A percentile compares a stretch with the other conserved stretches of the same genome.
phyloP scores from a whole-genome alignment of 2,329 filamentous ascomycete genomes.

The Daldinia sp. region DNA sequence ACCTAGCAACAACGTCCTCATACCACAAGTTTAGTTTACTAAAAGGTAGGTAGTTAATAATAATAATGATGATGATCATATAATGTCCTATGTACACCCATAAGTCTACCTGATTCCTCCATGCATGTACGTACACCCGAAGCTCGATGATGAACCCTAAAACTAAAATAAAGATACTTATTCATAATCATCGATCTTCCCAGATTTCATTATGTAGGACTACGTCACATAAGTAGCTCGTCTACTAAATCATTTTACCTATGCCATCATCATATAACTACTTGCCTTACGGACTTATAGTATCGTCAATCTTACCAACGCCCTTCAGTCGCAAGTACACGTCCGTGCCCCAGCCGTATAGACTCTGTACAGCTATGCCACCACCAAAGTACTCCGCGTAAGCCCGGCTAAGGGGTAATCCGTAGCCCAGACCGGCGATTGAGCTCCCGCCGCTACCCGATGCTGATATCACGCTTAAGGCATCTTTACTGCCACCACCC shows the following conservation, averaged over 20 bases:
- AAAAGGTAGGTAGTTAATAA: too few relatives aligned
- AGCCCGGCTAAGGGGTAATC: slow-evolving; percentile 85
- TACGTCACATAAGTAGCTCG: not conserved
- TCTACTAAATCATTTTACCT: not conserved
- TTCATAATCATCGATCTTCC: not conserved
- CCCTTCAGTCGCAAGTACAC: slow-evolving; percentile 73
- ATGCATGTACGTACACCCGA: not conserved
- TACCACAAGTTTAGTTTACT: not conserved
- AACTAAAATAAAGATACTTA: not conserved
- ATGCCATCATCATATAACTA: not conserved
- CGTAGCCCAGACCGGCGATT: slow-evolving; percentile 93
- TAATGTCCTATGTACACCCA: not conserved
- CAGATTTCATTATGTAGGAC: not conserved
- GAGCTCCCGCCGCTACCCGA: slow-evolving; percentile 78
- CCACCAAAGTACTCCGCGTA: slow-evolving; percentile 99
- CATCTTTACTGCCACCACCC: slow-evolving; percentile 60
- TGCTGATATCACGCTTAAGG: slow-evolving; percentile 77
- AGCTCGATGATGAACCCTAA: not conserved
- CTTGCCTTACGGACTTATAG: not conserved
- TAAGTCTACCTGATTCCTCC: not conserved
- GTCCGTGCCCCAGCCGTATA: slow-evolving; percentile 89
- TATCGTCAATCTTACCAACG: slow-evolving; percentile 59
- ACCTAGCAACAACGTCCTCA: not conserved
- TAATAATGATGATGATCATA: not conserved
- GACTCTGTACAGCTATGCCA: slow-evolving; percentile 91